Evolutionary conservation across 1,139 yeast species (phyloP).

Genomic region (Pneumocystis murina): DNA sequence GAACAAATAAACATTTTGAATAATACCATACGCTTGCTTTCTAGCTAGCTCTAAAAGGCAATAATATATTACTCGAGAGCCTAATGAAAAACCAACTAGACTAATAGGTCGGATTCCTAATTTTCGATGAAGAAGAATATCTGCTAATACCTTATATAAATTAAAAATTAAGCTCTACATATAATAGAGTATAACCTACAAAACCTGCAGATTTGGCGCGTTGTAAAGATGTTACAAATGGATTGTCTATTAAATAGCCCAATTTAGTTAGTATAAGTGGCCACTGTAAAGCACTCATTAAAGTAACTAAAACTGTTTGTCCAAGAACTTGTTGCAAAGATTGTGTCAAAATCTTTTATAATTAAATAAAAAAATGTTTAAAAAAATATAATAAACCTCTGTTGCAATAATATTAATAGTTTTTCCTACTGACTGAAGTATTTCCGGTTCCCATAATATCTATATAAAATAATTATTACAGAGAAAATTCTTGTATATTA

Average conservation of each 20-base stretch:
- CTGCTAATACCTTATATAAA: conserved; percentile 60
- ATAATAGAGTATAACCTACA: neutral
- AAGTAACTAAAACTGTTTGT: conserved; percentile 75
- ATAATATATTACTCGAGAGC: conserved; percentile 83
- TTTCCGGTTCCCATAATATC: conserved; percentile 93
- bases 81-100: conserved; percentile 82
- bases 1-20: conserved; percentile 75
- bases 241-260: conserved; percentile 82
- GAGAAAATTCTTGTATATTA: neutral
- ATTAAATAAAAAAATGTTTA: neutral
- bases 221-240: conserved; percentile 94
- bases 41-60: conserved; percentile 78
- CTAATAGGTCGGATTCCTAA: conserved; percentile 89
- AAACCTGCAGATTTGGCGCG: conserved; percentile 93
- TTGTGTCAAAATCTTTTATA: conserved; percentile 43
- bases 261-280: conserved; percentile 86
- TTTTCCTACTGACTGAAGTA: conserved; percentile 91
- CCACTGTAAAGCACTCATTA: conserved; percentile 88
- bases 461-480: neutral
- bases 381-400: conserved; percentile 33
- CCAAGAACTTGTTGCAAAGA: conserved; percentile 92
- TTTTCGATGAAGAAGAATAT: conserved; percentile 71
- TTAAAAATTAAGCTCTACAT: neutral
- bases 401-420: conserved; percentile 86
- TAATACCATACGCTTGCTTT: conserved; percentile 71